Percentiles rank a stretch among this genome's conserved stretches.
Conservation (phyloP, 2,329 filamentous ascomycete species). For the Tolypocladium pustulatum region DNA sequence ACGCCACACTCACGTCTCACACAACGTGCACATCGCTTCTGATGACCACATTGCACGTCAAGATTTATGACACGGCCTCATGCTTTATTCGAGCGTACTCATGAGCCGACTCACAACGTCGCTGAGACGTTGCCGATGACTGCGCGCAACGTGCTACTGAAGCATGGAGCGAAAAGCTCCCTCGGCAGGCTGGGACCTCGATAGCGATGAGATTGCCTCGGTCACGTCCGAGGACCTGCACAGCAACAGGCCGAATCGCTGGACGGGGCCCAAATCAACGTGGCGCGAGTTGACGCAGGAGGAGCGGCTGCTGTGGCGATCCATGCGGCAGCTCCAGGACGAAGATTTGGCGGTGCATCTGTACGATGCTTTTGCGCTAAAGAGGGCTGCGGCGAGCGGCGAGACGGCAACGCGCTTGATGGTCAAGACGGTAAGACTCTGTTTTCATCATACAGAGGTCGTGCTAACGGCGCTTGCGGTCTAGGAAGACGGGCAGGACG, state of each 20-base stretch:
- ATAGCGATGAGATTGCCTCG: conserved; percentile 35
- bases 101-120: neutral
- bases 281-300: conserved; percentile 54
- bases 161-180: conserved; percentile 3
- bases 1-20: neutral
- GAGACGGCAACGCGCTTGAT: conserved; percentile 17
- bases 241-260: conserved; percentile 56
- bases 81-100: neutral
- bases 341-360: conserved; percentile 65
- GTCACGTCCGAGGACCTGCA: conserved; percentile 35
- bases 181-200: conserved; percentile 26
- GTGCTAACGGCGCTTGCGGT: neutral
- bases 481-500: conserved; percentile 18
- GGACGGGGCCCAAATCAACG: conserved; percentile 53
- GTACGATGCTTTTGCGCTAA: conserved; percentile 67
- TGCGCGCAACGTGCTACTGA: neutral
- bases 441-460: neutral
- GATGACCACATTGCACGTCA: neutral
- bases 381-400: conserved; percentile 22
- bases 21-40: neutral
- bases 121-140: neutral
- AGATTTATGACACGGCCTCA: no score
- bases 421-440: conserved; percentile 13
- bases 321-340: conserved; percentile 52
- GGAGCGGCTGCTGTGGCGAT: conserved; percentile 52